Evolutionary conservation across 768 basidiomycete species (phyloP).

Genomic region (Kwoniella sp.): DNA sequence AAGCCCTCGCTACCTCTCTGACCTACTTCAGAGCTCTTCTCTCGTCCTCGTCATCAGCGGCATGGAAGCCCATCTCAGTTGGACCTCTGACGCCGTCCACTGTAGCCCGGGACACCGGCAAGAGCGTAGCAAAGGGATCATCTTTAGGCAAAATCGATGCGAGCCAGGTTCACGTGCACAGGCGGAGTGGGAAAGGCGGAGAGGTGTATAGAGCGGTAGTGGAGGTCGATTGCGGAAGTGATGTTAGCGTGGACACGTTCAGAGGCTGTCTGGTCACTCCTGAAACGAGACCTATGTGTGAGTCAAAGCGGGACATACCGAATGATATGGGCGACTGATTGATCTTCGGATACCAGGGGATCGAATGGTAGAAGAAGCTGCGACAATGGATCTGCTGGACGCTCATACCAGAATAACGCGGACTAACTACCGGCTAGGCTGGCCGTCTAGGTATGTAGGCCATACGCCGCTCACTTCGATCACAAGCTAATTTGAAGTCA

Average conservation of each 20-base stretch:
- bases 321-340: too few relatives aligned
- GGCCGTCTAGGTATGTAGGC: conserved; percentile 86
- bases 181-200: conserved; percentile 68
- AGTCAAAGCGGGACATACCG: conserved; percentile 26
- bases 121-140: conserved; percentile 68
- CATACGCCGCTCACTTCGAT: neutral
- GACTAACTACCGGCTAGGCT: conserved; percentile 89
- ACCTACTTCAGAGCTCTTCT: conserved; percentile 76
- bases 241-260: conserved; percentile 66
- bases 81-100: conserved; percentile 38
- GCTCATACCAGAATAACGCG: conserved; percentile 79
- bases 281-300: conserved; percentile 71
- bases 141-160: conserved; percentile 64
- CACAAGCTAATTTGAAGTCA: neutral
- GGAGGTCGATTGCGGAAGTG: conserved; percentile 71
- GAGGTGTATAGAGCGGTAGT: conserved; percentile 81
- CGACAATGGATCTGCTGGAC: conserved; percentile 82
- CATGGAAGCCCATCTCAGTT: conserved; percentile 75
- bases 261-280: conserved; percentile 85
- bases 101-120: conserved; percentile 41
- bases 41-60: conserved; percentile 67
- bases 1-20: conserved; percentile 74
- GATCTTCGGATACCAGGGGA: too few relatives aligned
- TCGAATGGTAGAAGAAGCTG: conserved; percentile 83
- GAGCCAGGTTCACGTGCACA: conserved; percentile 75